Conservation (phyloP, 371 early-diverging fungal species). For the Lichtheimia corymbifera region DNA sequence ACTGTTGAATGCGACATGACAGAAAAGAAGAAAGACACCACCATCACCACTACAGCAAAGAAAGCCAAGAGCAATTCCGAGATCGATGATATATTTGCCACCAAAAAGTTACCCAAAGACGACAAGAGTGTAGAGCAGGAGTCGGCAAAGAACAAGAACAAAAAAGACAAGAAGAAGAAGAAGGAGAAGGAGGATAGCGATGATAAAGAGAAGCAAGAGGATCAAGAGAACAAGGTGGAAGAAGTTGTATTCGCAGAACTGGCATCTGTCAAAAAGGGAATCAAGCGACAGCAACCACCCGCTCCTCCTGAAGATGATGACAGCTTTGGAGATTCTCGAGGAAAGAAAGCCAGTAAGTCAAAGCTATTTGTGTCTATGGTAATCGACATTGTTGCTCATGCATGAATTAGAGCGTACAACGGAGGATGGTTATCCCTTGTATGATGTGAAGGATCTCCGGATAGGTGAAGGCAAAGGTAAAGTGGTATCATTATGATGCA, state of each 20-base stretch:
- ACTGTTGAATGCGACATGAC: too few relatives aligned
- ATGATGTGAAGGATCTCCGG: slow-evolving; percentile 49
- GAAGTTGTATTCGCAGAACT: slow-evolving; percentile 51
- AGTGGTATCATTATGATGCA: neutral
- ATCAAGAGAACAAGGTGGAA: slow-evolving; percentile 28
- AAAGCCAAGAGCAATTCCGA: slow-evolving; percentile 27
- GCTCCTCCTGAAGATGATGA: slow-evolving; percentile 27
- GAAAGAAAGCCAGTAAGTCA: slow-evolving; percentile 46
- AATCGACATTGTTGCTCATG: neutral
- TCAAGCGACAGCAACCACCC: slow-evolving; percentile 24
- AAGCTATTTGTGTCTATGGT: neutral
- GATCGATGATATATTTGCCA: slow-evolving; percentile 53
- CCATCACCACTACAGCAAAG: slow-evolving; percentile 6
- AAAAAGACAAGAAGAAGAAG: slow-evolving; percentile 13
- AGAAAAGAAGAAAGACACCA: neutral
- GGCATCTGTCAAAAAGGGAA: slow-evolving; percentile 40
- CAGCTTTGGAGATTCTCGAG: slow-evolving; percentile 47
- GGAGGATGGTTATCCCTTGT: slow-evolving; percentile 55
- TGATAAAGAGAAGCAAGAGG: slow-evolving; percentile 18
- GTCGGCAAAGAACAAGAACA: slow-evolving; percentile 16
- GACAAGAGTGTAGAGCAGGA: slow-evolving; percentile 11
- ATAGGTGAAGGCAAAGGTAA: slow-evolving; percentile 37
- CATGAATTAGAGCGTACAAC: slow-evolving; percentile 41
- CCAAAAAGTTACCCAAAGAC: slow-evolving; percentile 12
- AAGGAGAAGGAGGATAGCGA: slow-evolving; percentile 11